Conservation (phyloP, 2,329 filamentous ascomycete genomes). For the Beauveria medogensis region DNA sequence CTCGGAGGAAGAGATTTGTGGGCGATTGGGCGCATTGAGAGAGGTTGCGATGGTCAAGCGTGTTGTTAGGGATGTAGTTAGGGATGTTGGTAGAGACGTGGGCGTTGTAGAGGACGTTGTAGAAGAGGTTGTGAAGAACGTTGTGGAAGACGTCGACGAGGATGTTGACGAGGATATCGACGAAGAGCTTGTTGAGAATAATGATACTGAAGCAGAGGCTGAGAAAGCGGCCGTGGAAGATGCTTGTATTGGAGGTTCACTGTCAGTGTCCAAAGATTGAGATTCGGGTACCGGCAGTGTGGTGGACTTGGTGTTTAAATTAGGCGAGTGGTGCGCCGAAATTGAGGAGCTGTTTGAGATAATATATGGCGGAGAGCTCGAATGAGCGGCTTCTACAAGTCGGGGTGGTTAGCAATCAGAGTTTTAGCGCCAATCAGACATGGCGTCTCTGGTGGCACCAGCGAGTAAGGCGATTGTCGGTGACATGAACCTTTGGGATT, state of each 20-base stretch:
- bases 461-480: background rate
- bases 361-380: background rate
- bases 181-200: background rate
- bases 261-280: background rate
- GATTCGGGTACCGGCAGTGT: background rate
- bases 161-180: background rate
- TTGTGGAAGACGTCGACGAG: background rate
- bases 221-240: background rate
- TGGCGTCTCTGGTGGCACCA: background rate
- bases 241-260: background rate
- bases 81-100: too few relatives aligned
- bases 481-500: too few relatives aligned
- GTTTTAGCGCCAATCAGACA: background rate
- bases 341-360: slow-evolving; percentile 1
- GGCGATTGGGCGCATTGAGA: background rate
- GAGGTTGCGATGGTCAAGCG: background rate
- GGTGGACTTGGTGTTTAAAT: background rate
- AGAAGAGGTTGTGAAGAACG: too few relatives aligned
- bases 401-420: background rate
- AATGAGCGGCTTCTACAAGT: background rate
- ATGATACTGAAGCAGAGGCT: background rate
- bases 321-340: background rate
- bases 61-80: background rate
- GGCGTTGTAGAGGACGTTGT: too few relatives aligned
- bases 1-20: background rate